Evolutionary conservation across 2,329 filamentous ascomycete species (phyloP), one percentile per base, ranked within the genome.

Genomic region (Davidsoniella virescens): DNA sequence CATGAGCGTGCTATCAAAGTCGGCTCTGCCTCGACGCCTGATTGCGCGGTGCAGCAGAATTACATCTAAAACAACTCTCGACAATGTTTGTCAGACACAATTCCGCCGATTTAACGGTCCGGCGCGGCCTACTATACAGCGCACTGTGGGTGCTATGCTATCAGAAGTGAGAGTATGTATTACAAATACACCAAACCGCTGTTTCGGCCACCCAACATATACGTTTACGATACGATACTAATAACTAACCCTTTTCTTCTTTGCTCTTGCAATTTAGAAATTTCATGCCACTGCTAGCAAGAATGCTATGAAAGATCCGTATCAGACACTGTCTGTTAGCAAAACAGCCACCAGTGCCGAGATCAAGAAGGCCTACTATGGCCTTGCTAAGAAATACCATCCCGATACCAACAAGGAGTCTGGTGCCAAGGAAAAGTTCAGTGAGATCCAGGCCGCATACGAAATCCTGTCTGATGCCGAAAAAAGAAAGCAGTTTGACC

Each of bases 361-460:
- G 36, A 96, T 98, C 63, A 98, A 98, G 64, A 96, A 95, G 65
- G 88, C 92, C 2, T 98, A 98, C 70, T 98, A 98, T 63, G 86
- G 88, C 47, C 72, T 96, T 53, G 92, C 92, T 17, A 98, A 98
- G 67, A 98, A 96, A 62, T 98, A 79, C 63, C 92, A 98, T 60
- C 92, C 92, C 7, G 92, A 98, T 63, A 96, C 92, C 36, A 98
- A 96, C 72, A 96, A 96, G 65, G 92, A 96, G 58, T 65, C 85
- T 2, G 75, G 71, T n/a, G 88, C 92, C 36, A 96, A 96, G 64
- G 92, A 96, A 59, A 90, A 84, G 60, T 98, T 98, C 60, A 76
- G 82, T 55, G 90, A 95, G 58, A 86, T 93, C 50, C 92, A 98
- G 65, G 78, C 84, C 29, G 87, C 92, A 20, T 98, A 98, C 66